Evolutionary conservation across 352 stramenopile genomes (phyloP), one percentile per base, ranked within the genome.

Genomic region (Globisporangium irregulare): DNA sequence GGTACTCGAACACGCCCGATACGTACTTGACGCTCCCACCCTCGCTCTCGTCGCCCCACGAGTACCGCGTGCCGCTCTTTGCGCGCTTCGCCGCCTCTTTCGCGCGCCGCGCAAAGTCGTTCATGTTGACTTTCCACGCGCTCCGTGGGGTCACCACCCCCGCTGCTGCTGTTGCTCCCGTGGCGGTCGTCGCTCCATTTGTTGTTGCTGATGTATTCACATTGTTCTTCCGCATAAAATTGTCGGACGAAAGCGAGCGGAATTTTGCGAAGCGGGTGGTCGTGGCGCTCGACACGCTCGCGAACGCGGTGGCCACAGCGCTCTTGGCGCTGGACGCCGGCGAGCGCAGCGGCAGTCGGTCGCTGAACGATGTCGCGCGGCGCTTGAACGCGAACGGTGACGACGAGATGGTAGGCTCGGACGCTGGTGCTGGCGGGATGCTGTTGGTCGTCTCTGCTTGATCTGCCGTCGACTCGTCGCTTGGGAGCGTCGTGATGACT

Each of bases 281-380:
- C 20, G 78, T 80, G 12, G 62, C 67, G 27, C 43, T 68, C 18
- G 76, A 82, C 12, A 88, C 72, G 15, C 71, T 80, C 25, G 79
- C 75, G 53, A 90, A 74, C 8, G 81, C 82, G 48, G 48, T 81
- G 10, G 71, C 75, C 5, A 91, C 65, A 1, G 78, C 76, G 46
- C 56, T 73, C 14, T 66, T 63, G 12, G 74, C 72, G 10, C 67
- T 64, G 1, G 75, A 74, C 18, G 51, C 53, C 14, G 59, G 57
- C 38, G 68, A 60, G 41, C 68, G 65, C 55, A 67, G 69, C 43
- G 79, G 75, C 14, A 85, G 71, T 10, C 76, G 67, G 69, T 90
- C 81, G n/a, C 72, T 76, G 14, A 89, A 64, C 7, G 81, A 90
- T 22, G 77, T 74, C 2, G 81, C 76, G 60, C 81, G 81, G 59